Base-by-base conservation (phyloP, 2,329 filamentous ascomycete genomes). In the Exophiala alcalophila region DNA sequence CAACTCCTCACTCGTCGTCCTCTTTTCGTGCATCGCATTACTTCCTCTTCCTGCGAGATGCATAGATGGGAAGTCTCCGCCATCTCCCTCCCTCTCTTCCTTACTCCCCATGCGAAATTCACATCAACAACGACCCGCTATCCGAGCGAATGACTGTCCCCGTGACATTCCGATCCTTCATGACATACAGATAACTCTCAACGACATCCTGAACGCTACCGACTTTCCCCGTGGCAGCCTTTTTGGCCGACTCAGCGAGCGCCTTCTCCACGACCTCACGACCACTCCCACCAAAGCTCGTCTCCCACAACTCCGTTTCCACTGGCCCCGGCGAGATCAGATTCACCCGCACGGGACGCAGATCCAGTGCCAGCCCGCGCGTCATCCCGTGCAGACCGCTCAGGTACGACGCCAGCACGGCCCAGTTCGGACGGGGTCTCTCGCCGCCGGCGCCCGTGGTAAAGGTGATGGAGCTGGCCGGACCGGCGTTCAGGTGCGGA, bases 171-270 rank as follows among this genome's bases (percentile, higher is more conserved):
- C 54, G 40, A 57, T 72, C 68, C 51, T 63, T 65, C 68, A 72
- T 71, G 11, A 65, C 34, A 54, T 66, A 71, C 3, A 65, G 55
- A 59, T 70, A 72, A 15, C 64, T 61, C 59, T 72, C 68, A 1
- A 67, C 68, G 36, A 66, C 57, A 55, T 72, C 68, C 38, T 61
- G 58, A 5, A 62, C 59, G 9, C 27, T 42, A 1, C 61, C 63
- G 16, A 65, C 41, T 40, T 40, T 51, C 3, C 58, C 59, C 6
- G 55, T 55, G 25, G 65, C 40, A 3, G 45, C 47, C n/a, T 48
- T 29, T 52, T 63, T 60, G 2, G 57, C 57, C 35, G 57, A 55
- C 48, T 59, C 57, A 10, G 50, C 47, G 3, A 44, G 5, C 7
- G 40, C 24, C 16, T 56, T 50, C 20, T 52, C 29, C 49, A 53